Evolutionary conservation across 768 basidiomycete species (phyloP).

Genomic region (Termitomyces heimii): DNA sequence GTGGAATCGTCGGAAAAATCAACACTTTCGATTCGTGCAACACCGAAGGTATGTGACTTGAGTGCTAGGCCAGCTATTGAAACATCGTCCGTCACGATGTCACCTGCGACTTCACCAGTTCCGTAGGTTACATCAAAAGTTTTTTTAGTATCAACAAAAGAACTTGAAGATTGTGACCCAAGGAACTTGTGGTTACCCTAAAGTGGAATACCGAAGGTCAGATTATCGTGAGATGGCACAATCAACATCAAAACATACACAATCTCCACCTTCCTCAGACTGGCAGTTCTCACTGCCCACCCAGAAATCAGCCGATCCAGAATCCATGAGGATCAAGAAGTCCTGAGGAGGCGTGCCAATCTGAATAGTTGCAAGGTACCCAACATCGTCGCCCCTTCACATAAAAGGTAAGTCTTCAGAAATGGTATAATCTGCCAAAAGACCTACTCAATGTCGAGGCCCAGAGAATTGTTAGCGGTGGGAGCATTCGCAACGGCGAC

Average conservation of each 20-base stretch:
- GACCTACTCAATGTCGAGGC: conserved; percentile 64
- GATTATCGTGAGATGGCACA: background rate
- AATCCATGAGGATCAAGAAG: conserved; percentile 62
- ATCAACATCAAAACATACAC: conserved; percentile 23
- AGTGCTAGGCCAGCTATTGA: conserved; percentile 57
- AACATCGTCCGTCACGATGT: conserved; percentile 58
- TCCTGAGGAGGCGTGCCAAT: conserved; percentile 60
- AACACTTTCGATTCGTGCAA: conserved; percentile 48
- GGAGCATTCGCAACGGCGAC: conserved; percentile 36
- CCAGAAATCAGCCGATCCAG: conserved; percentile 67
- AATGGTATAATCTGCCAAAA: background rate
- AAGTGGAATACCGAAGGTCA: background rate
- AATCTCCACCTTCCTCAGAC: conserved; percentile 34
- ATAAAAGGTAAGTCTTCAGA: background rate
- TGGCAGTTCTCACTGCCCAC: conserved; percentile 51
- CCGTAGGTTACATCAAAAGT: conserved; percentile 65
- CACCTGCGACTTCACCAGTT: conserved; percentile 61
- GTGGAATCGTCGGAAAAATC: conserved; percentile 49
- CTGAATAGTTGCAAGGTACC: conserved; percentile 52
- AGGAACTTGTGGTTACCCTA: conserved; percentile 64
- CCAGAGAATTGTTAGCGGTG: conserved; percentile 47
- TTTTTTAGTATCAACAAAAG: conserved; percentile 48
- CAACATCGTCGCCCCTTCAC: conserved; percentile 36
- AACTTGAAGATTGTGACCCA: conserved; percentile 51
- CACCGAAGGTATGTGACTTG: conserved; percentile 60